Conservation (phyloP, 345 rosid species). For the Dovyalis caffra region DNA sequence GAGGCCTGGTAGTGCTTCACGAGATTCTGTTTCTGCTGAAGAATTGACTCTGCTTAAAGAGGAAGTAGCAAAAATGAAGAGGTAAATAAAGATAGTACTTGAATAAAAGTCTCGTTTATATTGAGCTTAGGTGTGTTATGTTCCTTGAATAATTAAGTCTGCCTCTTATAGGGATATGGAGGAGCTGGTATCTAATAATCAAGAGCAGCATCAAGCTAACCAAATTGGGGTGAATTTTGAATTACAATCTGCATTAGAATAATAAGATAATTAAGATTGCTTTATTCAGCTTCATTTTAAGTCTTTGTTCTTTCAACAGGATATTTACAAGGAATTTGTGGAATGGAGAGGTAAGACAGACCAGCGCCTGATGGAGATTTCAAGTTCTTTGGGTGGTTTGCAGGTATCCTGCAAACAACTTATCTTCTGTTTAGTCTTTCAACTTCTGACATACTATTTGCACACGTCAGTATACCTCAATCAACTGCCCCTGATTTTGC, state of each 20-base stretch:
- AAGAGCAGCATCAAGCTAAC: constrained; percentile 46
- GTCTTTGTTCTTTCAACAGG: constrained; percentile 34
- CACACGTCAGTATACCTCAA: not conserved
- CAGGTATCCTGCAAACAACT: constrained; percentile 48
- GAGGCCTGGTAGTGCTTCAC: constrained; percentile 40
- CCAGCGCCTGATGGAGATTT: constrained; percentile 52
- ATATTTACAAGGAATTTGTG: constrained; percentile 48
- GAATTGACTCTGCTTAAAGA: constrained; percentile 50
- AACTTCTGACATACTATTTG: not conserved
- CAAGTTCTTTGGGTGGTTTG: constrained; percentile 62
- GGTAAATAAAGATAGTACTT: constrained; percentile 19
- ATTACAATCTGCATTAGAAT: constrained; percentile 8
- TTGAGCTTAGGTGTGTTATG: not conserved
- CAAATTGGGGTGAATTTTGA: constrained; percentile 49
- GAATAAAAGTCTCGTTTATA: not conserved
- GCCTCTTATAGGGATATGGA: constrained; percentile 48
- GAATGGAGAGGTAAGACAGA: constrained; percentile 66
- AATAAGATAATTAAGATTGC: not conserved
- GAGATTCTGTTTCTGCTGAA: constrained; percentile 40
- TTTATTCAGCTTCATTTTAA: not conserved
- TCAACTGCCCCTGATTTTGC: not conserved
- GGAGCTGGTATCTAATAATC: constrained; percentile 47
- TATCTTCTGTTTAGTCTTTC: not conserved
- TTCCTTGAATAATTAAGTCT: not conserved
- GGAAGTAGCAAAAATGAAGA: constrained; percentile 56